These are phyloP conservation scores for Rhizopogon rudus DNA, from an alignment of 768 basidiomycete species.

Conservation along the genomic window DNA sequence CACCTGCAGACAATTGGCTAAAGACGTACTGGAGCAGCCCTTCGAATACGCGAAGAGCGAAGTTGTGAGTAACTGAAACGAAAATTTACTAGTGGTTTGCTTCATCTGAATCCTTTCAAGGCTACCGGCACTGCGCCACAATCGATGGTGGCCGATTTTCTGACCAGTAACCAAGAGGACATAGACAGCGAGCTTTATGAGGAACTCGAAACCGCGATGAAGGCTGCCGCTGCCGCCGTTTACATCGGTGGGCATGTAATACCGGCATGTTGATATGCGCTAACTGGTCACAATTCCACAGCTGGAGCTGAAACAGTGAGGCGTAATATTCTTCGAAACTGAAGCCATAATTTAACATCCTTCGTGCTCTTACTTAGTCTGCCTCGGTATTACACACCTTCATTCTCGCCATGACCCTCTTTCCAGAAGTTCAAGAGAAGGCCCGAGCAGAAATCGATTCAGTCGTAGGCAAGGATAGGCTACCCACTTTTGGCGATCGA, in stretches of 20 bases:
- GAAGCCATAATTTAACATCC: neutral
- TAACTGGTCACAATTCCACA: neutral
- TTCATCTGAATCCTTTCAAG: neutral
- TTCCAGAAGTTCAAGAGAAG: conserved; percentile 6
- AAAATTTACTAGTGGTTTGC: no score
- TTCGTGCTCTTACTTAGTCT: neutral
- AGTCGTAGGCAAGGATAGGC: neutral
- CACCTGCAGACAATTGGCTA: neutral
- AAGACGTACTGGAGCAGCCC: neutral
- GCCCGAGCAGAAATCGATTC: conserved; percentile 4
- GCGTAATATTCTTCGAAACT: neutral
- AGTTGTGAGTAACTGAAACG: neutral
- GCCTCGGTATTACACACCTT: neutral
- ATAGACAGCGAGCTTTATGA: neutral
- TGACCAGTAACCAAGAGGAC: neutral
- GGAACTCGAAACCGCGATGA: neutral
- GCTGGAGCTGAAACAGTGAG: neutral
- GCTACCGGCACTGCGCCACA: neutral
- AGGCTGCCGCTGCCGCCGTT: neutral
- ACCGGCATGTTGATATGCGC: neutral
- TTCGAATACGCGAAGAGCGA: conserved; percentile 4
- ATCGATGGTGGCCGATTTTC: conserved; percentile 1
- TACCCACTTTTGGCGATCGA: conserved; percentile 1
- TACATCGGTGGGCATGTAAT: neutral
- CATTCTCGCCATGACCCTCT: conserved; percentile 1